A percentile compares a stretch with the other conserved stretches of the same genome.
Evolutionary conservation across 2,329 filamentous ascomycete genomes (phyloP).

Genomic region (Ophiostoma sp.): DNA sequence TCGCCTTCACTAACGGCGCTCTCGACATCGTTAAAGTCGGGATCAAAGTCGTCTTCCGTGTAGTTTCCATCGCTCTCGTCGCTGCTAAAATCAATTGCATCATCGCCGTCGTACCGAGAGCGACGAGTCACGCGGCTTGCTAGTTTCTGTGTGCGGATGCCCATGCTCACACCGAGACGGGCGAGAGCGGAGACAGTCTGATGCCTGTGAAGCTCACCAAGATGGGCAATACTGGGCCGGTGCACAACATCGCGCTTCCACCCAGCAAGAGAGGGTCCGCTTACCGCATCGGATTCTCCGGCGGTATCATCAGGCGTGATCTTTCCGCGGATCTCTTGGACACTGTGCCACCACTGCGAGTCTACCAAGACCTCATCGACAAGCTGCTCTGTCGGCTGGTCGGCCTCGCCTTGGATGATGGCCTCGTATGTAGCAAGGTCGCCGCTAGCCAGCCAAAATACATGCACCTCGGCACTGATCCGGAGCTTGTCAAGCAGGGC

Average conservation of each 20-base stretch:
- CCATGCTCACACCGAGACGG: slow-evolving; percentile 60
- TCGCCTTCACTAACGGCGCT: slow-evolving; percentile 42
- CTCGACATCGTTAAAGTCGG: slow-evolving; percentile 37
- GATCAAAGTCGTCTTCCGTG: slow-evolving; percentile 29
- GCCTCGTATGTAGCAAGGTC: slow-evolving; percentile 66
- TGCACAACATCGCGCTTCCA: slow-evolving; percentile 27
- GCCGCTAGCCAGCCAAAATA: slow-evolving; percentile 77
- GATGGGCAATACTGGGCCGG: slow-evolving; percentile 50
- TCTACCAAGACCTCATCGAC: slow-evolving; percentile 62
- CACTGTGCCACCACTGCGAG: slow-evolving; percentile 78
- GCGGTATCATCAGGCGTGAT: slow-evolving; percentile 21
- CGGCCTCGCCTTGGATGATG: slow-evolving; percentile 66
- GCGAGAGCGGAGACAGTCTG: slow-evolving; percentile 49
- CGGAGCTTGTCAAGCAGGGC: slow-evolving; percentile 72
- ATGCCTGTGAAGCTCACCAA: slow-evolving; percentile 58
- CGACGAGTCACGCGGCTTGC: slow-evolving; percentile 47
- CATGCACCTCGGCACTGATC: slow-evolving; percentile 72
- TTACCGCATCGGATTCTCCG: neutral
- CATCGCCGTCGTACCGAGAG: slow-evolving; percentile 38
- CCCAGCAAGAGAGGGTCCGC: neutral
- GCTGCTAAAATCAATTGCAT: slow-evolving; percentile 26
- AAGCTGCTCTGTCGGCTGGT: slow-evolving; percentile 51
- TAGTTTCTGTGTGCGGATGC: slow-evolving; percentile 71
- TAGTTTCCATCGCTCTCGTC: slow-evolving; percentile 26
- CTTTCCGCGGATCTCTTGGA: slow-evolving; percentile 51